Evolutionary conservation across 345 rosid genomes (phyloP), one percentile per base, ranked within the genome.

Genomic region (Chamaenerion angustifolium): DNA sequence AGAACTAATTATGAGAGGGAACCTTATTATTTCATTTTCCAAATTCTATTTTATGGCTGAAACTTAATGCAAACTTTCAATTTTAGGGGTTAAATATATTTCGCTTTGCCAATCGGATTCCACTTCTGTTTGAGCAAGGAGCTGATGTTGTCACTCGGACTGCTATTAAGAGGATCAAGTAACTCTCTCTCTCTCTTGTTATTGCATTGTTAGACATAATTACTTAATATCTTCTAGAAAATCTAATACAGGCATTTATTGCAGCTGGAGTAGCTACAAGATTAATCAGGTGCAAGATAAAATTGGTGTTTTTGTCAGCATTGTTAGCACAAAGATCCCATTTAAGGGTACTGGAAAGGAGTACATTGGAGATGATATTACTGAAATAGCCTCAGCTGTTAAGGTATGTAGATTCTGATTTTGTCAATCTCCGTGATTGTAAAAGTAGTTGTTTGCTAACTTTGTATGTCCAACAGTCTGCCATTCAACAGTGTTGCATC

Each of bases 281-380:
- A 83, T 90, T 62, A 86, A 84, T 77, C 96, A 90, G 59, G 62
- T 73, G 15, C 96, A 83, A 58, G 98, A 90, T 50, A 86, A 81
- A 65, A 75, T 86, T 18, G 95, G 98, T 19, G 98, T 83, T 60
- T 90, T 90, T 47, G 94, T 86, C 51, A 90, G 95, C 77, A 73
- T 86, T 27, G 94, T 90, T 45, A 90, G 95, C 74, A 90, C 98
- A 54, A 90, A 90, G 69, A 83, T 86, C 49, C 98, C 98, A 11
- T 90, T 90, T 64, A 90, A 90, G 65, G 98, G 95, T 43, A 90
- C 95, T 8, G 98, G 98, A 46, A 86, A 86, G 70, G 98, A 90
- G 62, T 90, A 86, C 54, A 86, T 90, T 51, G 98, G 98, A 72
- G 94, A 86, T 67, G 96, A 90, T 76, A 83, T 86, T 62, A 78